Conservation (phyloP, 352 stramenopile genomes). For the Phytophthora chlamydospora region DNA sequence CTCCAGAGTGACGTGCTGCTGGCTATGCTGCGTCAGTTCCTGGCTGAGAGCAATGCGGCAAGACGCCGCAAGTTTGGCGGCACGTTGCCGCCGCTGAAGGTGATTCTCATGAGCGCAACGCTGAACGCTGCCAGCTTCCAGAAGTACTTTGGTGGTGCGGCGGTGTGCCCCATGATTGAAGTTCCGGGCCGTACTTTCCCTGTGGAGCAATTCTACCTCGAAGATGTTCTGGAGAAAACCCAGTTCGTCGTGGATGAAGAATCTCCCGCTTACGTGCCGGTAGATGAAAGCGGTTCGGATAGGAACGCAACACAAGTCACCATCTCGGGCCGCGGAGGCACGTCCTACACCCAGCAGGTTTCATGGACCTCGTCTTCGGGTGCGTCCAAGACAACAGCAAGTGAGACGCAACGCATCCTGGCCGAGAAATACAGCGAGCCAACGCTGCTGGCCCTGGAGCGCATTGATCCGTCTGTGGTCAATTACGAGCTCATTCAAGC, state of each 20-base stretch:
- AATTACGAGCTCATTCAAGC: conserved; percentile 95
- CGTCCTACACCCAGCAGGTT: conserved; percentile 65
- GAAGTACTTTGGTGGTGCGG: conserved; percentile 92
- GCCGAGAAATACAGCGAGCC: conserved; percentile 84
- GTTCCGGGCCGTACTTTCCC: conserved; percentile 96
- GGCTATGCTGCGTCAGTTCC: conserved; percentile 88
- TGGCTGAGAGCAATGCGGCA: conserved; percentile 56
- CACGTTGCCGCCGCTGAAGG: conserved; percentile 78
- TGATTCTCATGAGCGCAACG: conserved; percentile 97
- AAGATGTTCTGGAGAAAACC: conserved; percentile 92
- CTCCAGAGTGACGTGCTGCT: conserved; percentile 93
- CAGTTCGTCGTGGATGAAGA: conserved; percentile 86
- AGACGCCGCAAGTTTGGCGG: conserved; percentile 39
- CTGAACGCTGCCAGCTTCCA: conserved; percentile 96
- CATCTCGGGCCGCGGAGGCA: conserved; percentile 67
- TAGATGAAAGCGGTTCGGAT: conserved; percentile 22
- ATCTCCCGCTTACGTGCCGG: conserved; percentile 52
- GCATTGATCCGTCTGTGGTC: conserved; percentile 91
- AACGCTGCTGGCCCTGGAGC: conserved; percentile 82
- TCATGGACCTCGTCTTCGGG: conserved; percentile 52
- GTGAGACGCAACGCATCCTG: conserved; percentile 26
- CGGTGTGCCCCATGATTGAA: conserved; percentile 81
- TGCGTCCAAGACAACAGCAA: conserved; percentile 31
- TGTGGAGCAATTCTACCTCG: conserved; percentile 96
- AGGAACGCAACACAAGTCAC: conserved; percentile 61